Percentiles rank a stretch among this genome's conserved stretches.
Conservation (phyloP, 2,329 filamentous ascomycete genomes). For the Alternaria triticina region DNA sequence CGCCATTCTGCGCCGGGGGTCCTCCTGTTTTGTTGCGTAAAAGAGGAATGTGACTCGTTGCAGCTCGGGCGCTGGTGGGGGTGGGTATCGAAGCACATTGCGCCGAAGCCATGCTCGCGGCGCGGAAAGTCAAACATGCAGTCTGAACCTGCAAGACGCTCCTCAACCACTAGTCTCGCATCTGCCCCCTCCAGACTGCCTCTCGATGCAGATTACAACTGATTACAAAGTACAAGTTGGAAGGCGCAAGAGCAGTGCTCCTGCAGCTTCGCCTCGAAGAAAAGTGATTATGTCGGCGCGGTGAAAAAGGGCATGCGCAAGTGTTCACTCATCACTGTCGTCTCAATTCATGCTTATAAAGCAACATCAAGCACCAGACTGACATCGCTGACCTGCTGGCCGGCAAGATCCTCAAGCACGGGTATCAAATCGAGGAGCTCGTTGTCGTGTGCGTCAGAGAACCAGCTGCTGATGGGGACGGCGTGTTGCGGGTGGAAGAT, state of each 20-base stretch:
- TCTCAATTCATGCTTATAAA: slow-evolving; percentile 54
- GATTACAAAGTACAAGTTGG: slow-evolving; percentile 47
- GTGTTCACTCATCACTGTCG: slow-evolving; percentile 30
- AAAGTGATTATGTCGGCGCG: slow-evolving; percentile 28
- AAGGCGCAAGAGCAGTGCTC: slow-evolving; percentile 6
- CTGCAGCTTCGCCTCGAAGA: slow-evolving; percentile 14
- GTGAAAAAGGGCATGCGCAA: slow-evolving; percentile 32
- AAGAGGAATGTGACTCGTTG: slow-evolving; percentile 6
- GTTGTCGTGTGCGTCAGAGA: slow-evolving; percentile 98
- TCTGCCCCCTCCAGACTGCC: slow-evolving; percentile 16
- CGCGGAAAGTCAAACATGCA: neutral
- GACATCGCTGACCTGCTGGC: slow-evolving; percentile 88
- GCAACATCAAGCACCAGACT: slow-evolving; percentile 94
- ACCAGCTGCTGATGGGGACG: slow-evolving; percentile 99
- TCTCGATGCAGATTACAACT: slow-evolving; percentile 47
- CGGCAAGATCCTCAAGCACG: slow-evolving; percentile 94
- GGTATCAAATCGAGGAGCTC: slow-evolving; percentile 97
- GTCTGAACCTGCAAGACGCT: slow-evolving; percentile 1
- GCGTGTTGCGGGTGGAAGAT: slow-evolving; percentile 99
- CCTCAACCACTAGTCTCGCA: neutral
- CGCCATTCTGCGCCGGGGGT: slow-evolving; percentile 14
- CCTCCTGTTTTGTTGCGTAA: slow-evolving; percentile 14
- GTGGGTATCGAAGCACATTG: slow-evolving; percentile 5
- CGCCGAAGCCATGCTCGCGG: slow-evolving; percentile 4
- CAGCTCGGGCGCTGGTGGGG: neutral